phyloP scores from a whole-genome alignment of 345 rosid species.

The Syzygium aqueum region DNA sequence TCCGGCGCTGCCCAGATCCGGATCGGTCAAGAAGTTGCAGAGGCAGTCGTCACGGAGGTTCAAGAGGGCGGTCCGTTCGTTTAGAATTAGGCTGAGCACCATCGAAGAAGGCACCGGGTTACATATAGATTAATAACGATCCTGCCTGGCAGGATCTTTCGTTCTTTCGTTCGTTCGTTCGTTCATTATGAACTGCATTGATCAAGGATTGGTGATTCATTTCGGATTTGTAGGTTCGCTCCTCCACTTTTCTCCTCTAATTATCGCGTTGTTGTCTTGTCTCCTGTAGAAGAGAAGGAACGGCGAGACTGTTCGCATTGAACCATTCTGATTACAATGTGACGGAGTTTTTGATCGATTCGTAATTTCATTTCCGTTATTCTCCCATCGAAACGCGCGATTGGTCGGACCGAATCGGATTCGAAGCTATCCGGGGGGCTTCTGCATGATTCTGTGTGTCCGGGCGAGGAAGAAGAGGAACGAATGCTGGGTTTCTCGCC shows the following conservation, averaged over 20 bases:
- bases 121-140: not conserved
- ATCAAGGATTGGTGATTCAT: not conserved
- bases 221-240: not conserved
- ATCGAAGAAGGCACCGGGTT: constrained; percentile 1
- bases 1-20: not conserved
- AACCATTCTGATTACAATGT: not conserved
- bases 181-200: not conserved
- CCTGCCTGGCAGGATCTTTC: not conserved
- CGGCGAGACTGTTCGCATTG: not conserved
- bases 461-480: not conserved
- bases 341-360: not conserved
- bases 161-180: not conserved
- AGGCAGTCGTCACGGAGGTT: not conserved
- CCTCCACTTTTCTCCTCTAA: not conserved
- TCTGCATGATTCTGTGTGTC: not conserved
- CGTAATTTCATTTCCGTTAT: not conserved
- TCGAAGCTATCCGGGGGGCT: not conserved
- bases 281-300: not conserved
- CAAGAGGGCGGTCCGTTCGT: constrained; percentile 2
- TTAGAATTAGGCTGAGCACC: constrained; percentile 5
- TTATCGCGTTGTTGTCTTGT: not conserved
- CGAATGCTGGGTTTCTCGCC: not conserved
- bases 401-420: not conserved
- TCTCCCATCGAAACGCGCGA: not conserved
- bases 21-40: not conserved